phyloP scores from a whole-genome alignment of 441 rosid genomes.

The Erodium trifolium region DNA sequence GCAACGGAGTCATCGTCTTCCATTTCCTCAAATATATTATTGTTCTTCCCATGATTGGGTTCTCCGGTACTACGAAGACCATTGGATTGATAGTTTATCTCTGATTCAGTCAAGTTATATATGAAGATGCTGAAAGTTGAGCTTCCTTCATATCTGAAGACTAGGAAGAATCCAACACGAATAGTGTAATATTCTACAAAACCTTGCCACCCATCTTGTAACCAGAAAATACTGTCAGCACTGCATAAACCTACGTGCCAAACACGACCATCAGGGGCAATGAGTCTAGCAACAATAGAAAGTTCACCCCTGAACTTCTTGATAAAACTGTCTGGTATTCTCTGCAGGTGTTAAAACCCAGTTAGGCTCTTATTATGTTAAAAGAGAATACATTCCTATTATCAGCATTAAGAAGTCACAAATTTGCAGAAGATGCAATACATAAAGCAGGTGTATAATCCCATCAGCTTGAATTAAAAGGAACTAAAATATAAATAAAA shows the following conservation, averaged over 20 bases:
- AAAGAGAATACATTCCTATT: neutral
- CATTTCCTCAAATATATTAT: constrained; percentile 65
- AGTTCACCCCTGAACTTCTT: constrained; percentile 77
- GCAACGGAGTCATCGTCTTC: constrained; percentile 70
- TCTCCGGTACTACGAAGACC: constrained; percentile 29
- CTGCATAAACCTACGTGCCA: constrained; percentile 75
- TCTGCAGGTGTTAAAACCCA: constrained; percentile 46
- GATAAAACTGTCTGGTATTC: constrained; percentile 86
- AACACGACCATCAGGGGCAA: constrained; percentile 79
- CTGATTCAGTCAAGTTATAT: constrained; percentile 70
- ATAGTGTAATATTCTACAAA: constrained; percentile 78
- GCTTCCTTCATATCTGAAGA: constrained; percentile 88
- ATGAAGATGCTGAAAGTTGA: constrained; percentile 76
- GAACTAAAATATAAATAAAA: neutral
- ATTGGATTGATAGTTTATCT: constrained; percentile 72
- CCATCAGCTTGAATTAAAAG: neutral
- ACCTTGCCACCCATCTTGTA: constrained; percentile 89
- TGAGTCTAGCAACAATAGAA: constrained; percentile 61
- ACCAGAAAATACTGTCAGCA: constrained; percentile 74
- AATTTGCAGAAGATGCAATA: too few species aligned
- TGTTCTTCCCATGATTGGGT: constrained; percentile 49
- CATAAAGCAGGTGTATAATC: neutral
- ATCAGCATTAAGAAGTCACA: too few species aligned
- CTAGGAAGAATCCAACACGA: constrained; percentile 73
- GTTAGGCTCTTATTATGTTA: constrained; percentile 17